These are phyloP conservation scores for Neopestalotiopsis rosae DNA, from an alignment of 2,329 filamentous ascomycete species.

Conservation along the genomic window DNA sequence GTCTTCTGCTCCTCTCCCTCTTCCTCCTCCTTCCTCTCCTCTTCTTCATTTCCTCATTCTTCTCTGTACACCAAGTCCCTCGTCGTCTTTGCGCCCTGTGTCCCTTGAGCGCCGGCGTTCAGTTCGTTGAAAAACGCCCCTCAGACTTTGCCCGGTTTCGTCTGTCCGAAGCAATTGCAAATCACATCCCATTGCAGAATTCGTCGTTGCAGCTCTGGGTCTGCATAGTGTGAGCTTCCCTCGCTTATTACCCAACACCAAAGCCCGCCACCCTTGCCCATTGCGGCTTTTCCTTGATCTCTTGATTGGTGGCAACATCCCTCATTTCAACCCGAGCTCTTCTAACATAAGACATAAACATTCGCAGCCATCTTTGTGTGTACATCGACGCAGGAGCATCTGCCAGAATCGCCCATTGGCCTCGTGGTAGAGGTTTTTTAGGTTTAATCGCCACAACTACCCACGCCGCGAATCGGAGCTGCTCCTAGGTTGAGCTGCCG, in stretches of 20 bases:
- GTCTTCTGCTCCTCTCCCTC: background rate
- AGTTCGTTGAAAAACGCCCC: background rate
- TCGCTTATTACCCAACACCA: constrained; percentile 2
- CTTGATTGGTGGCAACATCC: background rate
- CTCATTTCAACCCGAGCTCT: background rate
- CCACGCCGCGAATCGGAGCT: background rate
- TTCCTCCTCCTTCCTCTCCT: background rate
- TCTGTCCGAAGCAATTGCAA: no score
- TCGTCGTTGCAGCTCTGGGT: background rate
- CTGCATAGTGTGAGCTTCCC: constrained; percentile 1
- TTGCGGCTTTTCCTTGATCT: background rate
- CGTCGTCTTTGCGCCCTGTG: background rate
- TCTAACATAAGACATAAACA: background rate
- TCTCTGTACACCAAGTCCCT: background rate
- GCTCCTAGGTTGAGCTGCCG: constrained; percentile 20
- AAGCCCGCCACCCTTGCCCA: background rate
- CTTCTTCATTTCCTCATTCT: background rate
- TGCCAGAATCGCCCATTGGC: background rate
- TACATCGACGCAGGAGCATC: background rate
- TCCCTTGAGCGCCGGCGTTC: background rate
- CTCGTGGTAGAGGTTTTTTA: background rate
- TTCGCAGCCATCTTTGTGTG: background rate
- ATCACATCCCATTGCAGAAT: background rate
- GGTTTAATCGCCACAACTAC: background rate
- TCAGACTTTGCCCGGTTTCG: background rate